Evolutionary conservation across 1,139 yeast species (phyloP).

Genomic region (Taphrina deformans): DNA sequence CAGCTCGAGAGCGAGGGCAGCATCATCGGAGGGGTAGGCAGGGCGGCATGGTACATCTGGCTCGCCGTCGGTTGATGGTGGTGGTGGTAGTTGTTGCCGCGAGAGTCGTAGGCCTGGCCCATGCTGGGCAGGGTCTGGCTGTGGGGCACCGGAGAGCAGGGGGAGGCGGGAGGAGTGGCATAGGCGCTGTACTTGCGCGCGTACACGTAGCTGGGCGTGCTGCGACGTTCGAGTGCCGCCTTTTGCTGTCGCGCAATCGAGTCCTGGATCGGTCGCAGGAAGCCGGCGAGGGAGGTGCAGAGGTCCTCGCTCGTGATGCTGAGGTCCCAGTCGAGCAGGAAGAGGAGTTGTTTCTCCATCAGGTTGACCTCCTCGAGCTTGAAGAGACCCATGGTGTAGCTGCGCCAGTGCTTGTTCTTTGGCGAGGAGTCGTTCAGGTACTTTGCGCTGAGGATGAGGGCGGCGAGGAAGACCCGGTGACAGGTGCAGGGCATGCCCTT

Average conservation of each 20-base stretch:
- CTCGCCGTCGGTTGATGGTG: constrained; percentile 1
- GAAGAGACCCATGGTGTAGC: constrained; percentile 81
- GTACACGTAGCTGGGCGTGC: constrained; percentile 25
- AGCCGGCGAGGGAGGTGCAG: constrained; percentile 66
- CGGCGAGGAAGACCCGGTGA: constrained; percentile 86
- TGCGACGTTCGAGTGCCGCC: constrained; percentile 9
- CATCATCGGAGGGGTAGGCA: constrained; percentile 31
- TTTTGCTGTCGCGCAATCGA: constrained; percentile 6
- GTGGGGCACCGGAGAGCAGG: background rate
- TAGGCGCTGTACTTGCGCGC: constrained; percentile 24
- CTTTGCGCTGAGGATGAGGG: constrained; percentile 85
- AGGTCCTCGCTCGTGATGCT: constrained; percentile 69
- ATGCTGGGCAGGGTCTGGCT: constrained; percentile 1
- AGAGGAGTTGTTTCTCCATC: constrained; percentile 83
- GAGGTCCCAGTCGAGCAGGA: constrained; percentile 80
- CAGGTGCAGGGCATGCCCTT: constrained; percentile 92
- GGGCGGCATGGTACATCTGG: constrained; percentile 11
- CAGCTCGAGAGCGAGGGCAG: constrained; percentile 33
- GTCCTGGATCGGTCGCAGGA: constrained; percentile 62
- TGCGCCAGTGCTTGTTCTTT: constrained; percentile 92
- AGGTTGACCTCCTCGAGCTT: constrained; percentile 77
- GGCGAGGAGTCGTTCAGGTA: constrained; percentile 91
- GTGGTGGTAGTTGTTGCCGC: background rate
- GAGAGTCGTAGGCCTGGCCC: background rate
- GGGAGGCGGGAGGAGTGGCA: constrained; percentile 28